Conservation (phyloP, 139 green algal species). For the Zygnema circumcarinatum region DNA sequence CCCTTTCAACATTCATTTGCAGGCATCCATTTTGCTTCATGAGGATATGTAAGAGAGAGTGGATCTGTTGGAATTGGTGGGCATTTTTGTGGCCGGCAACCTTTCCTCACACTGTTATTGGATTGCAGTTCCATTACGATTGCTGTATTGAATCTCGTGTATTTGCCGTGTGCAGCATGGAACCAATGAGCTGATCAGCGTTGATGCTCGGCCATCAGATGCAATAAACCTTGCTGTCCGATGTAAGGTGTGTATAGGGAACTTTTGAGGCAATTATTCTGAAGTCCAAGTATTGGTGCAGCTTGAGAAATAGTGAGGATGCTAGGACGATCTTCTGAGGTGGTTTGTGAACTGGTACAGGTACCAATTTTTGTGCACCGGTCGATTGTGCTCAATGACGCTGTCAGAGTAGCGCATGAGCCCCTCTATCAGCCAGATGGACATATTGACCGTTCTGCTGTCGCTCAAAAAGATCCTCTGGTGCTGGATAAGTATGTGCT, state of each 20-base stretch:
- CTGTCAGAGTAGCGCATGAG: conserved; percentile 34
- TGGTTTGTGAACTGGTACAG: conserved; percentile 16
- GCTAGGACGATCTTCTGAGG: conserved; percentile 11
- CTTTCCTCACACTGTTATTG: background rate
- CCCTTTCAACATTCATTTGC: background rate
- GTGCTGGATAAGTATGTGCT: background rate
- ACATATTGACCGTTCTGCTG: background rate
- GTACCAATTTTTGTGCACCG: conserved; percentile 43
- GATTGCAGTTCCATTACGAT: background rate
- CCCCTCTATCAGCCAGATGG: background rate
- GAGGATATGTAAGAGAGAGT: no score
- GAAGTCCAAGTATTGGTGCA: no score
- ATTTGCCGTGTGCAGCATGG: background rate
- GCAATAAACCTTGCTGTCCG: conserved; percentile 53
- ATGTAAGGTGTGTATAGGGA: conserved; percentile 26
- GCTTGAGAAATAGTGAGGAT: background rate
- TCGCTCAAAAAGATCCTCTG: background rate
- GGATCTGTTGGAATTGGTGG: background rate
- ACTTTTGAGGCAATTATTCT: background rate
- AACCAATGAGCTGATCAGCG: conserved; percentile 20
- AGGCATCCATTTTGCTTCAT: no score
- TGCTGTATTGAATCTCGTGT: background rate
- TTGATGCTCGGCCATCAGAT: conserved; percentile 45
- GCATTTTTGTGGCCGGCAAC: background rate
- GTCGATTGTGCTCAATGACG: conserved; percentile 39